These are phyloP conservation scores for Emergomyces africanus DNA, from an alignment of 2,329 filamentous ascomycete genomes.

Conservation along the genomic window DNA sequence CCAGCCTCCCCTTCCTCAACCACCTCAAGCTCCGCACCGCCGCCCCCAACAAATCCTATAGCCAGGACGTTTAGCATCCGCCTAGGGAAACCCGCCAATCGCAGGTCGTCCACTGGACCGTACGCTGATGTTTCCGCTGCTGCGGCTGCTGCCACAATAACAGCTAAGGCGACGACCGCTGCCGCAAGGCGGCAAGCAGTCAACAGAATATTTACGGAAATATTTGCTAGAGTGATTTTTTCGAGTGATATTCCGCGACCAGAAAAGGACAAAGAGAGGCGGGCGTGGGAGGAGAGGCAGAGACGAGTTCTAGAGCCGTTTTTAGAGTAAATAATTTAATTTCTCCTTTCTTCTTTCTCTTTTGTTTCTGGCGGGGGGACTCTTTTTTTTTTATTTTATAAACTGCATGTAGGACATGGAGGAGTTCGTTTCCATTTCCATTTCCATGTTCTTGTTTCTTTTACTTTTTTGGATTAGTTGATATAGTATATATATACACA, in stretches of 20 bases:
- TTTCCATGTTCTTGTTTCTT: not conserved
- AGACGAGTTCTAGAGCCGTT: slow-evolving; percentile 59
- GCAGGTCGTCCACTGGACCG: slow-evolving; percentile 3
- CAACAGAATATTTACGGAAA: slow-evolving; percentile 49
- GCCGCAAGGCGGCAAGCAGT: slow-evolving; percentile 45
- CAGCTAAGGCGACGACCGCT: slow-evolving; percentile 21
- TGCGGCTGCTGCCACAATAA: slow-evolving; percentile 12
- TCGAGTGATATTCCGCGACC: slow-evolving; percentile 30
- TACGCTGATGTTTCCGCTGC: slow-evolving; percentile 4
- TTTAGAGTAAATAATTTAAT: slow-evolving; percentile 31
- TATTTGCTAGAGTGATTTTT: slow-evolving; percentile 54
- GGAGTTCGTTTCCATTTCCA: not conserved
- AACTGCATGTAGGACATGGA: not conserved
- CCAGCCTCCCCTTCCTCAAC: slow-evolving; percentile 14
- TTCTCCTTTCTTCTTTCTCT: not conserved
- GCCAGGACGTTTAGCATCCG: slow-evolving; percentile 7
- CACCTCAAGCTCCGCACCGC: not conserved
- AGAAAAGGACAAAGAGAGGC: slow-evolving; percentile 46
- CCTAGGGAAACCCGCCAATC: slow-evolving; percentile 3
- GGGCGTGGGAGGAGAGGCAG: slow-evolving; percentile 50
- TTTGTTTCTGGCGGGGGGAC: not conserved
- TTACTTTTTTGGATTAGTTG: not conserved
- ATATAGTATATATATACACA: not conserved
- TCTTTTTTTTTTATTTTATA: not conserved
- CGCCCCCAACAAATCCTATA: slow-evolving; percentile 2